Percentiles rank a stretch among this genome's conserved stretches.
phyloP scores from a whole-genome alignment of 495 filamentous ascomycete genomes.

The Aspergillus homomorphus region DNA sequence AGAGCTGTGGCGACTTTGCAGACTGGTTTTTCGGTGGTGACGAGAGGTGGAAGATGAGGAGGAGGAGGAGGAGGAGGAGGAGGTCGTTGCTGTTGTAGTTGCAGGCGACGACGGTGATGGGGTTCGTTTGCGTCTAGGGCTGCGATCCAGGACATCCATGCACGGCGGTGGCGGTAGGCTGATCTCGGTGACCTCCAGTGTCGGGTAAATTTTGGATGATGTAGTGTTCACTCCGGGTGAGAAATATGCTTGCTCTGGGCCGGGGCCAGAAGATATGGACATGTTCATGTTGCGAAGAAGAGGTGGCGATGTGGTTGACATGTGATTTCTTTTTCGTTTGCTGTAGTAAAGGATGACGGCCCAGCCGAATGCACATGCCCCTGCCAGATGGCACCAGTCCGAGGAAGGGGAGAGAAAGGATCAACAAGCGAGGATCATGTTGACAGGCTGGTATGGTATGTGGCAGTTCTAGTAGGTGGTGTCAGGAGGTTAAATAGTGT shows the following conservation, averaged over 20 bases:
- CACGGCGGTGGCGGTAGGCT: conserved; percentile 3
- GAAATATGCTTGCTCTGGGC: not conserved
- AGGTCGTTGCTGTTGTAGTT: conserved; percentile 10
- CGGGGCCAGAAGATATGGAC: conserved; percentile 1
- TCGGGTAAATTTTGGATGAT: not conserved
- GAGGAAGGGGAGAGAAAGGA: conserved; percentile 9
- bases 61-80: conserved; percentile 26
- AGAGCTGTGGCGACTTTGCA: conserved; percentile 30
- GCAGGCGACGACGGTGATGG: conserved; percentile 28
- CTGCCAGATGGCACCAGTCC: conserved; percentile 19
- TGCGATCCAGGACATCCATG: conserved; percentile 15
- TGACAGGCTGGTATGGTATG: not conserved
- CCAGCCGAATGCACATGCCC: conserved; percentile 13
- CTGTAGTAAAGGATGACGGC: conserved; percentile 1
- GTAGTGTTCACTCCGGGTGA: conserved; percentile 11
- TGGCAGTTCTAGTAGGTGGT: not conserved
- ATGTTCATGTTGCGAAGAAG: not conserved
- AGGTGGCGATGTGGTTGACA: conserved; percentile 15
- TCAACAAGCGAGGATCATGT: conserved; percentile 13
- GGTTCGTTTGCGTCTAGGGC: conserved; percentile 18
- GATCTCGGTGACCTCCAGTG: conserved; percentile 9
- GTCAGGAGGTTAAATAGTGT: conserved; percentile 5
- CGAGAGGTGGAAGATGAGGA: conserved; percentile 21
- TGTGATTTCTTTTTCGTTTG: conserved; percentile 21
- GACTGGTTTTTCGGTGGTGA: conserved; percentile 27